Percentiles rank a stretch among this genome's conserved stretches.
Conservation (phyloP, 2,329 filamentous ascomycete genomes). For the Ophiostoma triangulosporum region DNA sequence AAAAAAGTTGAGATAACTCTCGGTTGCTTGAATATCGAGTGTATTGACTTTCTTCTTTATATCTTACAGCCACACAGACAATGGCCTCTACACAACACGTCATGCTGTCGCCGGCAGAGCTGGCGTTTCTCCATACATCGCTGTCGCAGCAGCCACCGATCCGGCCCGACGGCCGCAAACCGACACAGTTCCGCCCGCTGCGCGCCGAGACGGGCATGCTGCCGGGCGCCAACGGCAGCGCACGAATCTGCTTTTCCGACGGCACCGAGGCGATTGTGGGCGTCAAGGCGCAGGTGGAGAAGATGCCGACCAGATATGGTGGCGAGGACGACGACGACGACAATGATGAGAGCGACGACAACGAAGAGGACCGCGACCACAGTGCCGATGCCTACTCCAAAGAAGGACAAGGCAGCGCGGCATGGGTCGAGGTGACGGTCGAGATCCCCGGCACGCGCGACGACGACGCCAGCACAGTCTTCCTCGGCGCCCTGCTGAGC, state of each 20-base stretch:
- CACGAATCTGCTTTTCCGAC: slow-evolving; percentile 85
- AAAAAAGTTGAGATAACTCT: slow-evolving; percentile 1
- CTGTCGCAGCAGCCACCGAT: slow-evolving; percentile 72
- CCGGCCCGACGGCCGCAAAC: slow-evolving; percentile 70
- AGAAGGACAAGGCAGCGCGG: slow-evolving; percentile 15
- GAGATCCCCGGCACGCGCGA: slow-evolving; percentile 86
- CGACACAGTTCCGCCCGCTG: slow-evolving; percentile 81
- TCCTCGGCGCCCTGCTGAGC: slow-evolving; percentile 73
- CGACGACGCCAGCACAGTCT: slow-evolving; percentile 80
- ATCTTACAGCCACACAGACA: slow-evolving; percentile 5
- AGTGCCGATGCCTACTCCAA: too few species aligned
- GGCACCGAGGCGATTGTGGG: slow-evolving; percentile 93
- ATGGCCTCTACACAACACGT: slow-evolving; percentile 56
- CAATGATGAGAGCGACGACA: slow-evolving; percentile 10
- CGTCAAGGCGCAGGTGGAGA: slow-evolving; percentile 88
- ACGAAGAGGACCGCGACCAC: not conserved
- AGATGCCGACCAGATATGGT: slow-evolving; percentile 31
- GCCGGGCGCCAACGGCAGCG: slow-evolving; percentile 80
- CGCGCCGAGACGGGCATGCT: slow-evolving; percentile 83
- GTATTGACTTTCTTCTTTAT: not conserved
- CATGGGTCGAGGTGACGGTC: slow-evolving; percentile 80
- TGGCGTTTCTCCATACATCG: slow-evolving; percentile 85
- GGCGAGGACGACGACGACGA: slow-evolving; percentile 16
- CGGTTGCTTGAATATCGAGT: not conserved
- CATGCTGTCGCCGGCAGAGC: slow-evolving; percentile 85